Base-by-base conservation (phyloP, 371 early-diverging fungal genomes). In the Mortierella sp. region DNA sequence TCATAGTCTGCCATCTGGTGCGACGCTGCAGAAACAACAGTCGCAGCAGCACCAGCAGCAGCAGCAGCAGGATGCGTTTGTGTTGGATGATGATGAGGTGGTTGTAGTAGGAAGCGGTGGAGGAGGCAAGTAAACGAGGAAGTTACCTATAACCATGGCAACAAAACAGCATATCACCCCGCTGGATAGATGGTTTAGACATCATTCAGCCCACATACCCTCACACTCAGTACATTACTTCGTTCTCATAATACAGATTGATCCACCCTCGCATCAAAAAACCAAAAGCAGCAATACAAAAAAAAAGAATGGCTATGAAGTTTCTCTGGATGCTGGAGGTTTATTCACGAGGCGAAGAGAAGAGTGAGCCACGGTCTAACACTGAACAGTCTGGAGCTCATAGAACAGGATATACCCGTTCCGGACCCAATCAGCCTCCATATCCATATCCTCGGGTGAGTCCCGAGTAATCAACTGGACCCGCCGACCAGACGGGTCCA, bases 401-500 rank as follows among this genome's bases (percentile, higher is more conserved):
- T 93, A 93, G 68, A 93, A 92, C 24, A 93, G 79, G 72, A 93
- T 88, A 65, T 93, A 93, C 0, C 90, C 92, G 75, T 91, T 89
- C 63, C 88, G 80, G 6, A 90, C 88, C 44, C 92, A 84, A 56
- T 93, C 91, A 0, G 83, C 58, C 74, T 87, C 87, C 87, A 87
- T 87, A 16, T 87, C 87, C 80, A 80, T 87, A 35, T 83, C 76
- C 51, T 75, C 83, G 11, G 48, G 72, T 11, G 80, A 82, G 46
- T 87, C 79, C 35, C 78, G 72, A 16, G 71, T 43, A 18, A 87
- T 78, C 55, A 72, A 10, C 27, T 77, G 74, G 18, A 87, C 87
- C 7, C 87, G 77, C 11, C 76, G 74, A 55, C 87, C 87, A 11
- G 87, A 87, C 4, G 87, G 87, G 41, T 87, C 87, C 38, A 87